Base-by-base conservation (phyloP, 179 eudicot genomes). In the Dionaea muscipula region DNA sequence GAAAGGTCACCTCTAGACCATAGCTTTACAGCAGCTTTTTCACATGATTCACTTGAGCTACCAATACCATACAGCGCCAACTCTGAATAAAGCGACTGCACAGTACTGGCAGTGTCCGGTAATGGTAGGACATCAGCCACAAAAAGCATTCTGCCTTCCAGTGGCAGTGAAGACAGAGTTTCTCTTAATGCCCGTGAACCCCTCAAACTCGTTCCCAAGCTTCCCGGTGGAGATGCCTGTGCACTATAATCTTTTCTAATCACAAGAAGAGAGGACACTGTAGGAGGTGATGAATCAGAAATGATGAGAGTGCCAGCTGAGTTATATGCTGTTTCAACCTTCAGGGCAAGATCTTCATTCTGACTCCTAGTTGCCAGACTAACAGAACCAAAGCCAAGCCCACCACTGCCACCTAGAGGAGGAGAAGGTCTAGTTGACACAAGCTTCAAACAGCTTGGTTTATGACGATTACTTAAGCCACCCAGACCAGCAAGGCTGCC, bases 1-100 rank as follows among this genome's bases (percentile, higher is more conserved):
- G 86, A 85, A 61, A 93, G 93, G 61, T 93, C 99, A 50, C 99
- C 94, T 68, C 88, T 70, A 53, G 96, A 93, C 99, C 99, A 85
- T 56, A 93, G 70, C 67, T 85, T 93, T 45, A 60, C 74, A 40
- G 81, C 67, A 40, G 84, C 74, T 71, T 79, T 88, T 60, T 82
- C 99, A 65, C 64, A 64, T 9, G 88, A 72, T 68, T 81, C 94
- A 55, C 75, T 64, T 31, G 82, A 80, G 57, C 66, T 67, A 24
- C 74, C 76, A 59, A 73, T 68, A 55, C 84, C 88, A 74, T 56
- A 67, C 51, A 74, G 68, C 38, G 76, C 96, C 54, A 78, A 59
- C 23, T 88, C 94, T 20, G 94, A 82, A 70, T 93, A 93, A 28
- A 93, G 81, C 63, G 99, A 82, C 60, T 82, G 89, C 62, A 85